A percentile compares a stretch with the other conserved stretches of the same genome.
Conservation (phyloP, 202 grass and related monocot species). For the Cymbopogon flexuosus region DNA sequence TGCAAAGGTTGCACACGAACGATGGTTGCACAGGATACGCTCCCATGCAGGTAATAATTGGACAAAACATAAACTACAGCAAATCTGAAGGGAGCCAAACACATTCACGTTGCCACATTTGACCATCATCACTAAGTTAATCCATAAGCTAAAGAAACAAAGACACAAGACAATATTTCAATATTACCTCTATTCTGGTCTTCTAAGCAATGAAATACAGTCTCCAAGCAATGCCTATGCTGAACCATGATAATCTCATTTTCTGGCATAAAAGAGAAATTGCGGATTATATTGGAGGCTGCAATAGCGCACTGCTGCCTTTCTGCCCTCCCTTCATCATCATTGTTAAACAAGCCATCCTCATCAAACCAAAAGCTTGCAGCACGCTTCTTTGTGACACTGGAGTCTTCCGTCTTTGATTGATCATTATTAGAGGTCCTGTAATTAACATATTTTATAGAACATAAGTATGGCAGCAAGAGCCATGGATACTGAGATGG, state of each 20-base stretch:
- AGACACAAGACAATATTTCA: neutral
- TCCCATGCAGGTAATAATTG: neutral
- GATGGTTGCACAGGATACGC: no score
- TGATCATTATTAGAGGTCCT: conserved; percentile 53
- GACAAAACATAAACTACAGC: neutral
- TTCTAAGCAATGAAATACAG: conserved; percentile 88
- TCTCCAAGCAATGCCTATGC: conserved; percentile 95
- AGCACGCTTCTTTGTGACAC: conserved; percentile 47
- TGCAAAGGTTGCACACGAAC: no score
- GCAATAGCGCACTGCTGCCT: conserved; percentile 84
- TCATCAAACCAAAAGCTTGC: conserved; percentile 80
- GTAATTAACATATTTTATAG: conserved; percentile 32
- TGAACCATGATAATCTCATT: conserved; percentile 94
- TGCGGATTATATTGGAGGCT: conserved; percentile 92
- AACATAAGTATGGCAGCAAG: conserved; percentile 12
- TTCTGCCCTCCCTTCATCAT: conserved; percentile 88
- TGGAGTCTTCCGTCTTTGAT: conserved; percentile 41
- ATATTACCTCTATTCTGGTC: conserved; percentile 75
- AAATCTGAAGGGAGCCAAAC: neutral
- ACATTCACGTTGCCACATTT: neutral
- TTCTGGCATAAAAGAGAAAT: conserved; percentile 99
- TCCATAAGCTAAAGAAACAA: neutral
- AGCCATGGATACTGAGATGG: conserved; percentile 7
- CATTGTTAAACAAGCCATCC: conserved; percentile 86
- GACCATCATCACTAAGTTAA: neutral